A percentile compares a stretch with the other conserved stretches of the same genome.
Evolutionary conservation across 768 basidiomycete genomes (phyloP).

Genomic region (Russula foetens): DNA sequence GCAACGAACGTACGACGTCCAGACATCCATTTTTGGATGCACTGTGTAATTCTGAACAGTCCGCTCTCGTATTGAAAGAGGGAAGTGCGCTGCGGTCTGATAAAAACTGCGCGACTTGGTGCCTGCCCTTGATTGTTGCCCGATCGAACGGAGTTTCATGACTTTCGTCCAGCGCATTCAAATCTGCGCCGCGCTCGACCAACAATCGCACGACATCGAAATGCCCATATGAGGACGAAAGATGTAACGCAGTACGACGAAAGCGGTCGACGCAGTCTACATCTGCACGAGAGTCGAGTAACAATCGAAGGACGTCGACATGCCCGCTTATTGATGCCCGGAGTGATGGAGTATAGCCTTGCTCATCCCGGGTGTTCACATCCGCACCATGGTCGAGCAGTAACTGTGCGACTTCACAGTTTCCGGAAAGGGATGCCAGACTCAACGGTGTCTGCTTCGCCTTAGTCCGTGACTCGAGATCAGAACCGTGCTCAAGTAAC

Average conservation of each 20-base stretch:
- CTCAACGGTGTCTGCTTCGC: not conserved
- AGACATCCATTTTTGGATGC: not conserved
- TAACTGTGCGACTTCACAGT: not conserved
- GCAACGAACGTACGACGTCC: not conserved
- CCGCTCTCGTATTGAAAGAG: not conserved
- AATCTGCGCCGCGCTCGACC: not conserved
- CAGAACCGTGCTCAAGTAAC: not conserved
- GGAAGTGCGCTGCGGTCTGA: not conserved
- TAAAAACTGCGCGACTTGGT: not conserved
- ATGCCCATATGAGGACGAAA: not conserved
- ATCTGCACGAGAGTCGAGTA: not conserved
- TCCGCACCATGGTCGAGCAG: not conserved
- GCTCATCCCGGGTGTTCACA: not conserved
- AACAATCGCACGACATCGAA: not conserved
- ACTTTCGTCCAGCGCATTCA: not conserved
- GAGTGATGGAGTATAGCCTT: not conserved
- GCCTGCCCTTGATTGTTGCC: not conserved
- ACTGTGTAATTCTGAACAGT: not conserved
- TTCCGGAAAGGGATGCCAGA: not conserved
- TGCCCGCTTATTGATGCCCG: not conserved
- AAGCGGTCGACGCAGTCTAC: not conserved
- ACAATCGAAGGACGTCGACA: not conserved
- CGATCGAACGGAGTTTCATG: not conserved
- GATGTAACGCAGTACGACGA: not conserved
- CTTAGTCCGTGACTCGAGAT: not conserved